A percentile compares a stretch with the other conserved stretches of the same genome.
Conservation (phyloP, 768 basidiomycete genomes). For the Myochromella boudieri region DNA sequence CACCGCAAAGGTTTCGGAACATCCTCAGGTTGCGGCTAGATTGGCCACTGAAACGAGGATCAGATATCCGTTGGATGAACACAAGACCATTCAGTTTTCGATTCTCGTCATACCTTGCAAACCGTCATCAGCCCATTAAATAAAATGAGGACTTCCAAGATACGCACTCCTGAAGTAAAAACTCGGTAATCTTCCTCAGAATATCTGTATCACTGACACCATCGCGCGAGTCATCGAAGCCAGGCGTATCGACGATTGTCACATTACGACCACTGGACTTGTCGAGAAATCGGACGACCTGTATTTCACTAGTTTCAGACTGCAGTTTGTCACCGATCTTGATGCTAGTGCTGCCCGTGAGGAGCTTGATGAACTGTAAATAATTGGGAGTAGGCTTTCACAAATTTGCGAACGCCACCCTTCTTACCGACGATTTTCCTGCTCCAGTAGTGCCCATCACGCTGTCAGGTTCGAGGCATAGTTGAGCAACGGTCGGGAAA, state of each 20-base stretch:
- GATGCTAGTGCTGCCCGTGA: no score
- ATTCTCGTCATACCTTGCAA: background rate
- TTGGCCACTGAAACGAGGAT: slow-evolving; percentile 2
- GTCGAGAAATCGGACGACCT: no score
- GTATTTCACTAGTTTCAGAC: no score
- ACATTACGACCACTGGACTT: background rate
- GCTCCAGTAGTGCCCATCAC: no score
- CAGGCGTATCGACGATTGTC: background rate
- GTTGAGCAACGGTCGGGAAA: no score
- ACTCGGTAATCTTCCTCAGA: background rate
- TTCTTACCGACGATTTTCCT: no score
- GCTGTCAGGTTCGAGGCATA: no score
- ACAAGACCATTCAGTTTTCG: slow-evolving; percentile 4
- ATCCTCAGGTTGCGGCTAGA: slow-evolving; percentile 8
- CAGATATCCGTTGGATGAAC: slow-evolving; percentile 9
- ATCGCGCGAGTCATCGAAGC: background rate
- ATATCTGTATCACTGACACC: background rate
- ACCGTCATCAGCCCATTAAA: background rate
- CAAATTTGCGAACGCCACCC: no score
- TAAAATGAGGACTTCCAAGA: background rate
- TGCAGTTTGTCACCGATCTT: no score
- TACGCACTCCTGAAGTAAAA: background rate
- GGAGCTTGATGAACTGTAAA: no score
- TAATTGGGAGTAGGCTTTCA: no score
- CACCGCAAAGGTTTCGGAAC: slow-evolving; percentile 12